Conservation (phyloP, 768 basidiomycete species). For the Tylopilus intermedius region DNA sequence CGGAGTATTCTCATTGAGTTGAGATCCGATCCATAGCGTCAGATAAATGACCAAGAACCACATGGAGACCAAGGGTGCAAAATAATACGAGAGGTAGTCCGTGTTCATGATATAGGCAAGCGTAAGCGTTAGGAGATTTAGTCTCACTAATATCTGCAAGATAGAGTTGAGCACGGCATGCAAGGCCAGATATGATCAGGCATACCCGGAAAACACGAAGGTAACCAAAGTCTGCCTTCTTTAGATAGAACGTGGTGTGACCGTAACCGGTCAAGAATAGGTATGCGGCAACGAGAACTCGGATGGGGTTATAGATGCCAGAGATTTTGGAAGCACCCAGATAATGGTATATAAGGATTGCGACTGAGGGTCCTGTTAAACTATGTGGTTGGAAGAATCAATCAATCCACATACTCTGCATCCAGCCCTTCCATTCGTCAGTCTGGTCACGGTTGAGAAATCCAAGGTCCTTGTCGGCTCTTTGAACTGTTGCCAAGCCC, state of each 20-base stretch:
- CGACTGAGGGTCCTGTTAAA: slow-evolving; percentile 45
- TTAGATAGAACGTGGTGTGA: slow-evolving; percentile 82
- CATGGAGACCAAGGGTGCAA: slow-evolving; percentile 83
- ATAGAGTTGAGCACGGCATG: background rate
- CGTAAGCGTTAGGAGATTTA: slow-evolving; percentile 78
- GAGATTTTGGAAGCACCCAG: slow-evolving; percentile 84
- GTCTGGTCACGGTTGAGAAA: slow-evolving; percentile 91
- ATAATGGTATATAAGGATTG: slow-evolving; percentile 91
- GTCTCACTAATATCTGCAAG: slow-evolving; percentile 63
- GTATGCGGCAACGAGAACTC: slow-evolving; percentile 83
- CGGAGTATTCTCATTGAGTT: slow-evolving; percentile 62
- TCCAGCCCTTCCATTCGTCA: slow-evolving; percentile 98
- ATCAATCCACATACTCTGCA: slow-evolving; percentile 66
- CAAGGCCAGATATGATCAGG: background rate
- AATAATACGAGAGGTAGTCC: slow-evolving; percentile 88
- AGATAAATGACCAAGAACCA: slow-evolving; percentile 85
- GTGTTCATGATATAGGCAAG: slow-evolving; percentile 91
- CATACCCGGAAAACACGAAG: slow-evolving; percentile 66
- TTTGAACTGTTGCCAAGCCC: slow-evolving; percentile 64
- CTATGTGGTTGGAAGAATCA: background rate
- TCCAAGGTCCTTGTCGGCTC: slow-evolving; percentile 76
- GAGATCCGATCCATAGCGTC: slow-evolving; percentile 68
- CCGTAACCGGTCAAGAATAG: slow-evolving; percentile 94
- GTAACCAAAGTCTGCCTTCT: slow-evolving; percentile 84
- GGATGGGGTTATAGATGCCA: slow-evolving; percentile 90